Percentiles rank a stretch among this genome's conserved stretches.
Evolutionary conservation across 495 filamentous ascomycete species (phyloP).

Genomic region (Terfezia claveryi): DNA sequence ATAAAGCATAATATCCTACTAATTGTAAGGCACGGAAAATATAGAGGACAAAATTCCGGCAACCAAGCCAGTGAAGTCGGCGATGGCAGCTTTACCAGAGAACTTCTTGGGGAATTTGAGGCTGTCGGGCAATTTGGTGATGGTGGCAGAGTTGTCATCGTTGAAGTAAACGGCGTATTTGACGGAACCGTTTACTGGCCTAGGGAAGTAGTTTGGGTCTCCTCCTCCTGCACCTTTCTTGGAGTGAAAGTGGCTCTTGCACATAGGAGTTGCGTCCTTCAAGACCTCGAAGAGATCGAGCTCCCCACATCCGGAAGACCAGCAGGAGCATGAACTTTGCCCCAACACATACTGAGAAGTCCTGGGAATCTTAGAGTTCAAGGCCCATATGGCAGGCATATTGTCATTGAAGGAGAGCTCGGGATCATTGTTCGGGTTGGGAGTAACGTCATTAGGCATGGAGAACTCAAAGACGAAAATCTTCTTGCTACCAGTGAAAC

Average conservation of each 20-base stretch:
- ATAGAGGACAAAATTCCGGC: too few species aligned
- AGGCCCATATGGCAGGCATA: slow-evolving; percentile 46
- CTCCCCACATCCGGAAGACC: slow-evolving; percentile 46
- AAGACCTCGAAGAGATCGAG: slow-evolving; percentile 51
- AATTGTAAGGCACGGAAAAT: too few species aligned
- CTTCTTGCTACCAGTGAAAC: slow-evolving; percentile 39
- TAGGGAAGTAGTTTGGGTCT: slow-evolving; percentile 40
- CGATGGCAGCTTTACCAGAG: too few species aligned
- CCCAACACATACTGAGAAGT: slow-evolving; percentile 37
- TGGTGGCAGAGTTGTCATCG: not conserved
- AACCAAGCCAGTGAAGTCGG: too few species aligned
- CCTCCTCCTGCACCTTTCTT: slow-evolving; percentile 25
- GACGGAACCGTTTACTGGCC: slow-evolving; percentile 31
- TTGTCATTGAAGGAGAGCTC: slow-evolving; percentile 37
- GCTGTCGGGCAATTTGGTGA: slow-evolving; percentile 2
- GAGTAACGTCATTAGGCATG: slow-evolving; percentile 35
- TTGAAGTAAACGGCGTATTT: slow-evolving; percentile 40
- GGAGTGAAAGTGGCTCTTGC: slow-evolving; percentile 40
- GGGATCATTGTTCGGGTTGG: slow-evolving; percentile 26
- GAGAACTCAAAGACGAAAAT: slow-evolving; percentile 44
- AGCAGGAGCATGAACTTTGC: slow-evolving; percentile 38
- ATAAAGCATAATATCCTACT: too few species aligned
- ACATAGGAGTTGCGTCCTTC: slow-evolving; percentile 22
- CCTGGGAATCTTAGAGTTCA: slow-evolving; percentile 46
- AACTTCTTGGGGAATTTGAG: slow-evolving; percentile 1